These are phyloP conservation scores for Silene coronaria DNA, from an alignment of 179 eudicot genomes.

Conservation along the genomic window DNA sequence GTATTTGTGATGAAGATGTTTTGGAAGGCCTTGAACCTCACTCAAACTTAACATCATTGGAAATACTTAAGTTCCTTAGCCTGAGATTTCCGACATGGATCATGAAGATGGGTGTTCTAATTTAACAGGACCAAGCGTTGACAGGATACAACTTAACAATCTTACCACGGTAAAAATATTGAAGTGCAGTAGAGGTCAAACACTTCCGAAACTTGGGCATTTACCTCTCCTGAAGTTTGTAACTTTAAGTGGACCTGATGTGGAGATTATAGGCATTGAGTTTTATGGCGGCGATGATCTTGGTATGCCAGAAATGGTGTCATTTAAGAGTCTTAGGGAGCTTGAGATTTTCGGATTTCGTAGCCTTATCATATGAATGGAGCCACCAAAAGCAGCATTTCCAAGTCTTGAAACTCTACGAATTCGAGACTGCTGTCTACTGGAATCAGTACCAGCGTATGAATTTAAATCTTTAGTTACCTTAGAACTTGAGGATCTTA, in stretches of 20 bases:
- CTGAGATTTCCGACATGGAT: constrained; percentile 15
- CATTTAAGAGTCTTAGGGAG: not conserved
- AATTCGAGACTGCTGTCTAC: not conserved
- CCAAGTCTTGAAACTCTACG: constrained; percentile 11
- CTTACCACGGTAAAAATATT: not conserved
- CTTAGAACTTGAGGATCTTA: not conserved
- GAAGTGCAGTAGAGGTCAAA: constrained; percentile 12
- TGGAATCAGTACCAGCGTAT: not conserved
- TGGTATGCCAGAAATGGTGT: not conserved
- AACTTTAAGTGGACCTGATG: not conserved
- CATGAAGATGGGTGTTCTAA: constrained; percentile 12
- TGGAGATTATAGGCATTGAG: not conserved
- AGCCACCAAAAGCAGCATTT: not conserved
- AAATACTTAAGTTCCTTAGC: not conserved
- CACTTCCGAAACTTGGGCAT: constrained; percentile 16
- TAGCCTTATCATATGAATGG: constrained; percentile 1
- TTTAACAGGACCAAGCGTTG: not conserved
- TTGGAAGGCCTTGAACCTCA: constrained; percentile 21
- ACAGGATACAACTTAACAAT: not conserved
- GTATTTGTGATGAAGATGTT: constrained; percentile 12
- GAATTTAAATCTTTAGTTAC: not conserved
- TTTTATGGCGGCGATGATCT: not conserved
- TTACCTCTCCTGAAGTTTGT: constrained; percentile 14
- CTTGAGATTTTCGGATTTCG: not conserved
- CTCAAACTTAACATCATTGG: constrained; percentile 1